phyloP scores from a whole-genome alignment of 2,329 filamentous ascomycete species.

The Eutypella sp. region DNA sequence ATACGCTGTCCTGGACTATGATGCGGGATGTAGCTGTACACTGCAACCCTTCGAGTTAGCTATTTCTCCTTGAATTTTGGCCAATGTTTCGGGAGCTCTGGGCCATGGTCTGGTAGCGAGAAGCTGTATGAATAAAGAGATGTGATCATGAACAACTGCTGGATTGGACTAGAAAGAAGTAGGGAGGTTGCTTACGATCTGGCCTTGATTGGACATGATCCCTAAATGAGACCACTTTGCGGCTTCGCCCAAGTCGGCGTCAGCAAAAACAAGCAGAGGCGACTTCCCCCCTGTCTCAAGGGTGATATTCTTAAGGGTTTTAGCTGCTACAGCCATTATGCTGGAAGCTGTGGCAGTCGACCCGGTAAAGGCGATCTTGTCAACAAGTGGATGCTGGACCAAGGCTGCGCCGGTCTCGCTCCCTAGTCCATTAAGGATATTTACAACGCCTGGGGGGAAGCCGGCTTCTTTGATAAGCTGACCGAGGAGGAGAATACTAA shows the following conservation, averaged over 20 bases:
- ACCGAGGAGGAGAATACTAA: constrained; percentile 37
- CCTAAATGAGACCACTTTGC: constrained; percentile 53
- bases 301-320: constrained; percentile 55
- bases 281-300: constrained; percentile 65
- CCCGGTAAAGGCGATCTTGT: constrained; percentile 60
- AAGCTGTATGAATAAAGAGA: too few species aligned
- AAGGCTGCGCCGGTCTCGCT: constrained; percentile 58
- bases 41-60: too few species aligned
- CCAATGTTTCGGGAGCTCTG: too few species aligned
- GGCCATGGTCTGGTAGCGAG: too few species aligned
- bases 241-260: constrained; percentile 62
- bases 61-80: too few species aligned
- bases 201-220: constrained; percentile 58
- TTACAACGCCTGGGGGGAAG: constrained; percentile 56
- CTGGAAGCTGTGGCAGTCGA: constrained; percentile 51
- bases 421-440: constrained; percentile 57
- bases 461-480: constrained; percentile 47
- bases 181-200: too few species aligned
- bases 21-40: constrained; percentile 62
- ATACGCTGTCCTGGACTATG: constrained; percentile 55
- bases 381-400: constrained; percentile 52
- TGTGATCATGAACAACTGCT: too few species aligned
- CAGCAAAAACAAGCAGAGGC: constrained; percentile 58
- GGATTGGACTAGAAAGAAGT: too few species aligned
- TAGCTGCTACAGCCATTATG: constrained; percentile 27